These are phyloP conservation scores for Colletotrichum acutatum DNA, from an alignment of 2,329 filamentous ascomycete genomes.

Conservation along the genomic window DNA sequence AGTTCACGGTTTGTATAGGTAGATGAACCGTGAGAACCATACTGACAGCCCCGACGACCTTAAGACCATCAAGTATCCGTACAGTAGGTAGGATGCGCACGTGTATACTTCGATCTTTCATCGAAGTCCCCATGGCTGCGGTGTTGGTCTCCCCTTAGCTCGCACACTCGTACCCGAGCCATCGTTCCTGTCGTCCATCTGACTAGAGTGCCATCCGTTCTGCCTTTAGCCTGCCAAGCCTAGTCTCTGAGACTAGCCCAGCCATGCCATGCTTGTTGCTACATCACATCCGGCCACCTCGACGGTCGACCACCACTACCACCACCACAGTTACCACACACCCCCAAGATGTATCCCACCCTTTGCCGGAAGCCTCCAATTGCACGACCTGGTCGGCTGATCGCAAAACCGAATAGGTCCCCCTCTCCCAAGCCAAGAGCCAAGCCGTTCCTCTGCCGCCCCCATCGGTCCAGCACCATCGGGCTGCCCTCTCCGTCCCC, in stretches of 20 bases:
- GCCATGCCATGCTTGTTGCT: constrained; percentile 13
- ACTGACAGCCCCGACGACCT: not conserved
- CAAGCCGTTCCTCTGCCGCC: constrained; percentile 30
- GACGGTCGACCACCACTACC: constrained; percentile 5
- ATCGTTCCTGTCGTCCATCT: not conserved
- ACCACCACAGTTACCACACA: not conserved
- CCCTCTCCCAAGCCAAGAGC: constrained; percentile 1
- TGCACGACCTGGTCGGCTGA: constrained; percentile 21
- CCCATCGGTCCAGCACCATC: constrained; percentile 21
- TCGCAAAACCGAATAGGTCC: constrained; percentile 11
- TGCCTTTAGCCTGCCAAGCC: constrained; percentile 11
- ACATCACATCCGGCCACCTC: constrained; percentile 21
- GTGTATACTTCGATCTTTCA: not conserved
- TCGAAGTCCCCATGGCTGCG: not conserved
- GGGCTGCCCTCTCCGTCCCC: constrained; percentile 8
- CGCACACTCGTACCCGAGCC: not conserved
- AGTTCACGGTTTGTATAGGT: not conserved
- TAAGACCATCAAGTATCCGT: not conserved
- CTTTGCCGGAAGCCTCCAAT: constrained; percentile 29
- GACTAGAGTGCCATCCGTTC: not conserved
- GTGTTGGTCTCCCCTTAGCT: not conserved
- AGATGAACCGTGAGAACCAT: not conserved
- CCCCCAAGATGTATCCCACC: constrained; percentile 12
- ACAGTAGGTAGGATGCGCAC: not conserved
- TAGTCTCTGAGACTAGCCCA: constrained; percentile 8